These are phyloP conservation scores for Pistacia atlantica DNA, from an alignment of 345 rosid genomes.

Conservation along the genomic window DNA sequence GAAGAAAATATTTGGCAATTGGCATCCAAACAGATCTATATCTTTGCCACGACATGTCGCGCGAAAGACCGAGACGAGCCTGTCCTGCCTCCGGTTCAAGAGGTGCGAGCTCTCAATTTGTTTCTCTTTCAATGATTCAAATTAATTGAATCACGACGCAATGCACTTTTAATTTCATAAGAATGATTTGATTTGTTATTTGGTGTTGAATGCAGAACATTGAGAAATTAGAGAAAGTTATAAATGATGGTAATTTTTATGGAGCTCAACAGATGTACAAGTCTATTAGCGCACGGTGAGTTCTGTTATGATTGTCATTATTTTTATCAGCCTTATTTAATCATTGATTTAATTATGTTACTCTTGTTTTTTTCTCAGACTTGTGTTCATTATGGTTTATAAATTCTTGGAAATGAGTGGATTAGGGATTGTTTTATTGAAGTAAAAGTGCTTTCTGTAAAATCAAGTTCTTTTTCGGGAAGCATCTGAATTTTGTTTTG, in stretches of 20 bases:
- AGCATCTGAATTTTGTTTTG: no score
- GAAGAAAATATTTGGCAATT: no score
- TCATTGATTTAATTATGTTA: not conserved
- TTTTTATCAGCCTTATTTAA: not conserved
- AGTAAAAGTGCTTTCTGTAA: not conserved
- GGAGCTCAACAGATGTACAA: slow-evolving; percentile 99
- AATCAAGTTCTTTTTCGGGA: not conserved
- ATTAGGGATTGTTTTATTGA: not conserved
- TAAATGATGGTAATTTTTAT: slow-evolving; percentile 80
- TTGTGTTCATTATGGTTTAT: not conserved
- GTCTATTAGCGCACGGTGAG: slow-evolving; percentile 80
- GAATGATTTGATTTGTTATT: slow-evolving; percentile 5
- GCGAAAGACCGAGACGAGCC: slow-evolving; percentile 49
- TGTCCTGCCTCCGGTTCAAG: slow-evolving; percentile 78
- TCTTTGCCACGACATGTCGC: slow-evolving; percentile 36
- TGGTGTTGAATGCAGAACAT: slow-evolving; percentile 53
- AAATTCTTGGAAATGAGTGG: no score
- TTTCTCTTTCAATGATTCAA: not conserved
- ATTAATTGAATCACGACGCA: not conserved
- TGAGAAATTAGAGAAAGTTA: slow-evolving; percentile 71
- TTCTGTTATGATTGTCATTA: not conserved
- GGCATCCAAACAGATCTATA: not conserved
- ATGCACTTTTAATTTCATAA: not conserved
- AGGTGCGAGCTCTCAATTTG: slow-evolving; percentile 39
- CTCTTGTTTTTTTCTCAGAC: not conserved